phyloP scores from a whole-genome alignment of 305 asterid genomes.

The Petunia hybrid region DNA sequence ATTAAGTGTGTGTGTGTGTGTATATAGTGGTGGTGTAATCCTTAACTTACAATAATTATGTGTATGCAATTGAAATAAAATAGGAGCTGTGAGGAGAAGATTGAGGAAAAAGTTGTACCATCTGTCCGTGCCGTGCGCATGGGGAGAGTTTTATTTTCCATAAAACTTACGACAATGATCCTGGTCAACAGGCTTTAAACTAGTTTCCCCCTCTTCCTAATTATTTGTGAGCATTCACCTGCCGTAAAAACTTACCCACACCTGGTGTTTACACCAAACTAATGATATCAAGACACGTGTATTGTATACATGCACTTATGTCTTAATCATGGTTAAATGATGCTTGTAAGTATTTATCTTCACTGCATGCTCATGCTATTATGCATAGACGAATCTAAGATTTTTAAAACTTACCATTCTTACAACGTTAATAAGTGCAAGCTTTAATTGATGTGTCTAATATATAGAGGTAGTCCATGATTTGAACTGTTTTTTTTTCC shows the following conservation, averaged over 20 bases:
- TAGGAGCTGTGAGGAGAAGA: slow-evolving; percentile 29
- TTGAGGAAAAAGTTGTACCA: slow-evolving; percentile 41
- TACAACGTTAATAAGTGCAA: no score
- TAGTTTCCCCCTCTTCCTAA: slow-evolving; percentile 26
- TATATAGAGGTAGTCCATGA: no score
- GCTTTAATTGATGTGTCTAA: no score
- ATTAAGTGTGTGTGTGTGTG: neutral
- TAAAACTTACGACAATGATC: slow-evolving; percentile 45
- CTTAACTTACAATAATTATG: neutral
- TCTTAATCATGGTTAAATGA: no score
- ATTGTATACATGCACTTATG: no score
- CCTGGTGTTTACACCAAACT: no score
- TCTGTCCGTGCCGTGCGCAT: slow-evolving; percentile 43
- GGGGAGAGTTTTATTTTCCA: slow-evolving; percentile 37
- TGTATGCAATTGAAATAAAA: neutral
- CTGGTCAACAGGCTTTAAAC: slow-evolving; percentile 55
- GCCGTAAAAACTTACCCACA: no score
- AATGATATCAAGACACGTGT: no score
- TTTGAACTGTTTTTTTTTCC: no score
- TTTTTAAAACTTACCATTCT: neutral
- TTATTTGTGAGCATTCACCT: neutral
- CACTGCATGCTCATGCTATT: neutral
- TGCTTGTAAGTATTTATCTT: no score
- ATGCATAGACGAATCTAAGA: neutral
- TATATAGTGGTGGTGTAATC: neutral